A percentile compares a stretch with the other conserved stretches of the same genome.
phyloP scores from a whole-genome alignment of 331 rosid genomes.

The Stylosanthes scabra region DNA sequence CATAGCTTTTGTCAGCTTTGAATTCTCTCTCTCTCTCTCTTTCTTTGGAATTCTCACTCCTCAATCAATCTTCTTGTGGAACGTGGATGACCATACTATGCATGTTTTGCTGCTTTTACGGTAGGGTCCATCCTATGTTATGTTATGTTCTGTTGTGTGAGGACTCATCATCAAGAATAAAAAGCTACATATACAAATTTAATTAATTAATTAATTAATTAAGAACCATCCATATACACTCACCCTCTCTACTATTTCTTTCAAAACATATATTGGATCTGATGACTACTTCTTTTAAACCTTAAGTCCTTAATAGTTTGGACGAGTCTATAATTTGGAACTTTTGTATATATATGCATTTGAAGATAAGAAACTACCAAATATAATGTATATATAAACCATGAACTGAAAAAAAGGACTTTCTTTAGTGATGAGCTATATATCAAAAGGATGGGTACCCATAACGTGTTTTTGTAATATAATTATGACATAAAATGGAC shows the following conservation, averaged over 20 bases:
- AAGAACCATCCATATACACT: slow-evolving; percentile 42
- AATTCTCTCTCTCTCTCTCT: slow-evolving; percentile 1
- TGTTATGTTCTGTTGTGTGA: too few relatives aligned
- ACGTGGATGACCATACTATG: slow-evolving; percentile 14
- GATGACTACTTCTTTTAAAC: too few relatives aligned
- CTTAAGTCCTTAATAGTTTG: too few relatives aligned
- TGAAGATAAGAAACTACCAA: too few relatives aligned
- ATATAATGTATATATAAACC: too few relatives aligned
- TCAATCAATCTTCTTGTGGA: slow-evolving; percentile 35
- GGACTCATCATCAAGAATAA: slow-evolving; percentile 7
- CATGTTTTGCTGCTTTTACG: slow-evolving; percentile 33
- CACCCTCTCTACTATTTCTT: slow-evolving; percentile 24
- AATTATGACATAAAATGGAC: too few relatives aligned
- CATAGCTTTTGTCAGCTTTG: slow-evolving; percentile 56
- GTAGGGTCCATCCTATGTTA: slow-evolving; percentile 46
- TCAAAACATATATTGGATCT: not conserved
- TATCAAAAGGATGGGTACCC: too few relatives aligned
- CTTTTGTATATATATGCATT: too few relatives aligned
- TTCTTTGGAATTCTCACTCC: slow-evolving; percentile 37
- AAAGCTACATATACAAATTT: slow-evolving; percentile 16
- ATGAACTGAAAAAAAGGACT: too few relatives aligned
- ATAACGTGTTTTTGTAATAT: too few relatives aligned
- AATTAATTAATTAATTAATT: not conserved
- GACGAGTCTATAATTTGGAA: too few relatives aligned
- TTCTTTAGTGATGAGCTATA: too few relatives aligned